Percentiles rank a stretch among this genome's conserved stretches.
Evolutionary conservation across 1,139 yeast species (phyloP).

Genomic region (Geotrichum histeridarum): DNA sequence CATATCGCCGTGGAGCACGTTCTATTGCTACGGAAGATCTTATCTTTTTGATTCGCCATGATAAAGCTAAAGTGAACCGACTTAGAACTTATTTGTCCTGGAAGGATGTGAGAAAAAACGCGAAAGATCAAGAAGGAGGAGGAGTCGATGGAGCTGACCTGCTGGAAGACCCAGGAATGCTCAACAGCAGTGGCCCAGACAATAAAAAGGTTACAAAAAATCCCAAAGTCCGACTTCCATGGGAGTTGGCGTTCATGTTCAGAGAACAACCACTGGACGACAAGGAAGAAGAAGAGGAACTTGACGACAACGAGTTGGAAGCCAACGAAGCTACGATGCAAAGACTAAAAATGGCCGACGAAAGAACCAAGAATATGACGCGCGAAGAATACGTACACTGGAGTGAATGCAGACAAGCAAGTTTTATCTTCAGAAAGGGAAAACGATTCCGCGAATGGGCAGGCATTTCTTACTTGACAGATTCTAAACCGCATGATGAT

Average conservation of each 20-base stretch:
- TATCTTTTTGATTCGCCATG: slow-evolving; percentile 86
- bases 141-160: slow-evolving; percentile 60
- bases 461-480: slow-evolving; percentile 76
- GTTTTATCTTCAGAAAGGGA: slow-evolving; percentile 88
- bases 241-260: slow-evolving; percentile 95
- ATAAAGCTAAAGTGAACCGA: slow-evolving; percentile 88
- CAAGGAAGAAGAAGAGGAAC: slow-evolving; percentile 56
- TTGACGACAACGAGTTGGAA: slow-evolving; percentile 66
- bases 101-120: slow-evolving; percentile 97
- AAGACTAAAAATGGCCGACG: slow-evolving; percentile 87
- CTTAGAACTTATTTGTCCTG: slow-evolving; percentile 86
- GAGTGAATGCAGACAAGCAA: slow-evolving; percentile 98
- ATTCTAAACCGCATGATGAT: slow-evolving; percentile 91
- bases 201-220: slow-evolving; percentile 57
- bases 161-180: slow-evolving; percentile 44
- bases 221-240: slow-evolving; percentile 78
- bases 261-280: slow-evolving; percentile 80
- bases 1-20: slow-evolving; percentile 74
- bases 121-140: slow-evolving; percentile 89
- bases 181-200: slow-evolving; percentile 20
- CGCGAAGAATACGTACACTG: slow-evolving; percentile 96
- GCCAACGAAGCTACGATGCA: slow-evolving; percentile 85
- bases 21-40: slow-evolving; percentile 89
- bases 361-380: slow-evolving; percentile 88
- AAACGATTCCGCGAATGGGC: slow-evolving; percentile 97